A percentile compares a stretch with the other conserved stretches of the same genome.
Evolutionary conservation across 164 flowering plant species (phyloP).

Genomic region (Sedum album): DNA sequence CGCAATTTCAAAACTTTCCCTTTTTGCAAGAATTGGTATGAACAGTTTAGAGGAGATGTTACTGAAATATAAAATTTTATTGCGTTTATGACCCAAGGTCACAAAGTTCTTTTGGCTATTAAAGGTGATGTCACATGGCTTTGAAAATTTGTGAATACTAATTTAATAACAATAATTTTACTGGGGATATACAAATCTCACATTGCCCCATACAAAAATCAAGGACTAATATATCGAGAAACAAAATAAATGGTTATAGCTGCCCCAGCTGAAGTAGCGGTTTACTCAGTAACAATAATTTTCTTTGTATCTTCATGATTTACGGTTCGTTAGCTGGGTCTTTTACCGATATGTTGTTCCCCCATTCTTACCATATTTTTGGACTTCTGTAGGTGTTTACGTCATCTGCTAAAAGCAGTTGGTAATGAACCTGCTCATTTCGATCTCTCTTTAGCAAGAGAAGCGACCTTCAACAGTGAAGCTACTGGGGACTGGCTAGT

Average conservation of each 20-base stretch:
- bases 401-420: conserved; percentile 76
- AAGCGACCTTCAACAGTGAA: conserved; percentile 18
- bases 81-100: background rate
- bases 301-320: background rate
- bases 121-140: background rate
- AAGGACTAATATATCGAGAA: background rate
- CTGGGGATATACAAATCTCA: too few relatives aligned
- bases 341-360: background rate
- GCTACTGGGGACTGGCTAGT: conserved; percentile 74
- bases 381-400: conserved; percentile 55
- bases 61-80: background rate
- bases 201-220: too few relatives aligned
- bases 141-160: background rate
- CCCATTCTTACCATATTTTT: background rate
- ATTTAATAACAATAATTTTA: too few relatives aligned
- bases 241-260: too few relatives aligned
- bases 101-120: background rate
- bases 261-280: too few relatives aligned
- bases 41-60: background rate
- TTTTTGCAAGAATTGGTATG: too few relatives aligned
- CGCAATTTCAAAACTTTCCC: background rate
- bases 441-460: conserved; percentile 74
- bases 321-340: background rate
- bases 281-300: background rate
- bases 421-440: conserved; percentile 84